These are phyloP conservation scores for Diutina sp. DNA, from an alignment of 1,139 yeast genomes.

Conservation along the genomic window DNA sequence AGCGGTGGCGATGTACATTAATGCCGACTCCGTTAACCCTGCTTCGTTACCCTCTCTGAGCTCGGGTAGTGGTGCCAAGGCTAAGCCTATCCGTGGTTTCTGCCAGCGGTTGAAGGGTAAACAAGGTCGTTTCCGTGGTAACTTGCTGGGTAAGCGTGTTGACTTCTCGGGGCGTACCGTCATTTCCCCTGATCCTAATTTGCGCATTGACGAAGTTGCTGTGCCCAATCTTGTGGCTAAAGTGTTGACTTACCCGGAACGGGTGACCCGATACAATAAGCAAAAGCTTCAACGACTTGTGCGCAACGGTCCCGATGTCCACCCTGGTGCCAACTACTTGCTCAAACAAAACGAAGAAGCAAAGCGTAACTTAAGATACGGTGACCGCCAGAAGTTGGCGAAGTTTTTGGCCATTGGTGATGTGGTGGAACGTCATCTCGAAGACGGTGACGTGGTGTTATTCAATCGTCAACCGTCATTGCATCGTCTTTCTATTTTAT, in stretches of 20 bases:
- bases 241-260: slow-evolving; percentile 91
- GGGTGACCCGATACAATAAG: slow-evolving; percentile 78
- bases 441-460: slow-evolving; percentile 91
- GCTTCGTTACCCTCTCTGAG: slow-evolving; percentile 53
- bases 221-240: slow-evolving; percentile 97
- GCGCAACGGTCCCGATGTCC: slow-evolving; percentile 72
- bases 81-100: slow-evolving; percentile 85
- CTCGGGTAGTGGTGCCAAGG: slow-evolving; percentile 39
- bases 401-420: slow-evolving; percentile 74
- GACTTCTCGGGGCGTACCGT: slow-evolving; percentile 98
- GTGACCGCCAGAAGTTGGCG: slow-evolving; percentile 73
- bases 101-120: slow-evolving; percentile 97
- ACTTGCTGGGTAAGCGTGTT: slow-evolving; percentile 94
- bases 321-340: slow-evolving; percentile 95
- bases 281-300: slow-evolving; percentile 64
- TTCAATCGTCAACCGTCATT: slow-evolving; percentile 97
- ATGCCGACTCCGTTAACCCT: slow-evolving; percentile 88
- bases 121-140: slow-evolving; percentile 98
- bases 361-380: slow-evolving; percentile 80
- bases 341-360: slow-evolving; percentile 74
- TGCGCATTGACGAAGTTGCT: slow-evolving; percentile 91
- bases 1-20: slow-evolving; percentile 94
- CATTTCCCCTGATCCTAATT: slow-evolving; percentile 96
- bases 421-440: slow-evolving; percentile 93
- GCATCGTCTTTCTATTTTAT: slow-evolving; percentile 85